Evolutionary conservation across 768 basidiomycete genomes (phyloP), one percentile per base, ranked within the genome.

Genomic region (Trametes maxima): DNA sequence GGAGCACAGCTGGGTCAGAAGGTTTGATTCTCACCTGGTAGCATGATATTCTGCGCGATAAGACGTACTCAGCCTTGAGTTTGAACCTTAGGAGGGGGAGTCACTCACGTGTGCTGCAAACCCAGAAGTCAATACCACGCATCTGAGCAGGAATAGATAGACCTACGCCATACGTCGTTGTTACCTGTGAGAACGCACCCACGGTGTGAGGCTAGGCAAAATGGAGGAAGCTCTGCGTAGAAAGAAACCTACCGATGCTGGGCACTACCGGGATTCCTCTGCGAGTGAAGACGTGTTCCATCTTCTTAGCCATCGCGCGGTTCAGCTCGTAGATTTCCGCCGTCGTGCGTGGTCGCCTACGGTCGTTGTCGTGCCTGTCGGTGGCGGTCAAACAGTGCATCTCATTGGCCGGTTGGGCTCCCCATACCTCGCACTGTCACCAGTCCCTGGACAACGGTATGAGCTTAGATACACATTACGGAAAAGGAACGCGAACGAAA

Each of bases 151-250:
- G 39, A 58, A 63, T 50, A 22, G 48, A 57, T 13, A 37, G 48
- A 77, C 87, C 80, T 75, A 90, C 89, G 92, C 85, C 90, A 94
- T 50, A 95, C 82, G 77, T 95, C 94, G 73, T 95, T 95, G 74
- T 95, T 95, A 22, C 93, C 93, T 90, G 63, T 22, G 62, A 55
- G 37, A 56, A 28, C 16, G 47, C 52, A 44, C 43, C 42, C 58
- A 60, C 47, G 51, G 33, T 52, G 46, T 46, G 44, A 59, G 39
- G 36, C 24, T 47, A 35, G 17, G 49, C 48, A 51, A 44, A 44
- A 57, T 37, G 48, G 59, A 57, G 45, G 47, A 55, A 58, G 25
- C 46, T 58, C 53, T 19, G 50, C n/a, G 17, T 39, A 35, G 49
- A 57, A 59, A 6, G 40, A 21, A 6, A 62, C 80, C 67, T 67